Conservation (phyloP, 2,329 filamentous ascomycete species). For the Leptographium radiaticola region DNA sequence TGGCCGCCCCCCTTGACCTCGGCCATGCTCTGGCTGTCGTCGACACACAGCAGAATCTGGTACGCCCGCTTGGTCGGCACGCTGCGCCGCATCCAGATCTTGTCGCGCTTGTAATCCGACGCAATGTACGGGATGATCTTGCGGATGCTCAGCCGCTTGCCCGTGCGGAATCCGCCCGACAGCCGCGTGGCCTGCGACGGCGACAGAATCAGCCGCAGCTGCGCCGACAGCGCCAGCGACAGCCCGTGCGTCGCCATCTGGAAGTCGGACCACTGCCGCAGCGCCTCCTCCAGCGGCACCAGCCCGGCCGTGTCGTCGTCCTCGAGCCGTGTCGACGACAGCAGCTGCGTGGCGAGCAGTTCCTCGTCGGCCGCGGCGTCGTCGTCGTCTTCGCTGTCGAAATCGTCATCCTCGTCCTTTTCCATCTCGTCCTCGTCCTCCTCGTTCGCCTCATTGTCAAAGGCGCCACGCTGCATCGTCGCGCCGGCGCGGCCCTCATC, state of each 20-base stretch:
- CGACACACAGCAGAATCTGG: constrained; percentile 93
- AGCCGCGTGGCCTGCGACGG: constrained; percentile 94
- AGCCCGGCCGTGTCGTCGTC: constrained; percentile 25
- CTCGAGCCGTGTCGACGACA: constrained; percentile 58
- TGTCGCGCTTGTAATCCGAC: constrained; percentile 95
- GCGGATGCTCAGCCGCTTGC: constrained; percentile 97
- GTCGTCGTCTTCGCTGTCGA: constrained; percentile 33
- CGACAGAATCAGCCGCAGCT: constrained; percentile 87
- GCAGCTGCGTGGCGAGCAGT: constrained; percentile 42
- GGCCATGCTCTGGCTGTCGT: constrained; percentile 90
- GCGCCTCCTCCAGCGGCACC: constrained; percentile 40
- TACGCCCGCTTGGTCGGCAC: constrained; percentile 90
- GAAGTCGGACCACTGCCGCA: constrained; percentile 72
- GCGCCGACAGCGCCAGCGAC: constrained; percentile 80
- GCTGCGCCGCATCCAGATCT: constrained; percentile 96
- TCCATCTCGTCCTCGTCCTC: constrained; percentile 4
- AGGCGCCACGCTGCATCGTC: constrained; percentile 44
- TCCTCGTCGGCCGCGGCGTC: constrained; percentile 21
- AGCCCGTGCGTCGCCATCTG: constrained; percentile 75
- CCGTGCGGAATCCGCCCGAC: constrained; percentile 90
- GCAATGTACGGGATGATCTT: constrained; percentile 99
- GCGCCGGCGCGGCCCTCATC: constrained; percentile 48
- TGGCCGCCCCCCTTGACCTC: constrained; percentile 27
- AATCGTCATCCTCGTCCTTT: constrained; percentile 23
- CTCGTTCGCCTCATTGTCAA: constrained; percentile 30